Base-by-base conservation (phyloP, 768 basidiomycete species). In the Tricholoma terreum region DNA sequence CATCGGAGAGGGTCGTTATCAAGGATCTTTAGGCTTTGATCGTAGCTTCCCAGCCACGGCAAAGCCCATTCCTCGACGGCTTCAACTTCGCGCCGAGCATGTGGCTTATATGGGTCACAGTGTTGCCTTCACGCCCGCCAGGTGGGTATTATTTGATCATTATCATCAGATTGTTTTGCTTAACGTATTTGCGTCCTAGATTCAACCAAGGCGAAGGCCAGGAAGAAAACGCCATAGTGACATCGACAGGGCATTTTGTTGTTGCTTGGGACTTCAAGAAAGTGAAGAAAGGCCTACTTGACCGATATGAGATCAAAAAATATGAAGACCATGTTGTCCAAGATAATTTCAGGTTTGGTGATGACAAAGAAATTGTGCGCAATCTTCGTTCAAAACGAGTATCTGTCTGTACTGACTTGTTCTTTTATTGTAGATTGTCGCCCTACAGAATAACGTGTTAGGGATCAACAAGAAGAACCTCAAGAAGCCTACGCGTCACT, bases 231-330 rank as follows among this genome's bases (percentile, higher is more conserved):
- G 92, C 94, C 3, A 98, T 98, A 56, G 88, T 98, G 48, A 98
- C 96, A 0, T 93, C 94, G 12, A 94, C 88, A 0, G 96, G 96
- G 17, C 84, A 86, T 68, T 98, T 84, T 63, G 90, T 98, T 57
- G 82, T 98, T 66, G 94, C 94, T 6, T 99, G 95, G 95, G 95
- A 98, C 83, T 96, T 99, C 70, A 83, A 81, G 45, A 94, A 95
- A 68, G 91, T 98, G 61, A 98, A 96, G 81, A 87, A 87, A 72
- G 97, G 97, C 54, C 82, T 84, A 50, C 79, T 89, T 42, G 92
- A 94, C 73, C 90, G 89, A 70, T 98, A 98, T 67, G 93, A 96
- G 66, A 95, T 98, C 77, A 94, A 95, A 82, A 89, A 89, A 70
- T 98, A 97, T 69, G 90, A 94, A 65, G 94, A 96, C 65, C 80